phyloP scores from a whole-genome alignment of 306 rosid species.

The Spatholobus suberectus region DNA sequence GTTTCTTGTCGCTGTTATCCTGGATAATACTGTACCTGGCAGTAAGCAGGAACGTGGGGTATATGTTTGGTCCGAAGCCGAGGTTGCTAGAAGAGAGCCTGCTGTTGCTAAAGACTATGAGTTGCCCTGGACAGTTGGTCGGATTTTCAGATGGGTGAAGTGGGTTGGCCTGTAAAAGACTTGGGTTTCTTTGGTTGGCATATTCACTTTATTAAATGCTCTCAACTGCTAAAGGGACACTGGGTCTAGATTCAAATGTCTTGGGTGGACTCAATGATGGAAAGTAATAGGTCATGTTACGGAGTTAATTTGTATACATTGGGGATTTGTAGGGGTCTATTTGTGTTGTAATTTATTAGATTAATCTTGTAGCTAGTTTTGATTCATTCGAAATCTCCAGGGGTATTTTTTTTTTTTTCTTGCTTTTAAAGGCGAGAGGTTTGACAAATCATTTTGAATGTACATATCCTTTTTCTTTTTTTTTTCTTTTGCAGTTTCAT shows the following conservation, averaged over 20 bases:
- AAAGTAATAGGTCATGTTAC: slow-evolving; percentile 49
- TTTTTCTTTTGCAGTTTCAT: neutral
- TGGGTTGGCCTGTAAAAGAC: slow-evolving; percentile 84
- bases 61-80: slow-evolving; percentile 89
- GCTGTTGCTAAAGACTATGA: slow-evolving; percentile 82
- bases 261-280: slow-evolving; percentile 23
- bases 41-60: slow-evolving; percentile 94
- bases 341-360: slow-evolving; percentile 62
- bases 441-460: slow-evolving; percentile 44
- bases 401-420: slow-evolving; percentile 34
- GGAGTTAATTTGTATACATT: slow-evolving; percentile 59
- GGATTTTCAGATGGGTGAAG: slow-evolving; percentile 93
- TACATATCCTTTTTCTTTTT: slow-evolving; percentile 25
- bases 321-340: slow-evolving; percentile 53
- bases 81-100: slow-evolving; percentile 82
- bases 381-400: slow-evolving; percentile 56
- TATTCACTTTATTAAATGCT: slow-evolving; percentile 21
- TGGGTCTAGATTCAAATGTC: slow-evolving; percentile 4
- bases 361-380: slow-evolving; percentile 59
- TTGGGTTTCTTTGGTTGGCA: neutral
- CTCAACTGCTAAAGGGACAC: slow-evolving; percentile 19
- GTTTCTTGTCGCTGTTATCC: slow-evolving; percentile 82
- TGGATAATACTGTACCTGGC: slow-evolving; percentile 98
- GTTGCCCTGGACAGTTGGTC: slow-evolving; percentile 84
- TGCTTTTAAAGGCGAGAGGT: slow-evolving; percentile 41